Percentiles rank a stretch among this genome's conserved stretches.
Conservation (phyloP, 805 yeast genomes). For the Monosporozyma siamensis region DNA sequence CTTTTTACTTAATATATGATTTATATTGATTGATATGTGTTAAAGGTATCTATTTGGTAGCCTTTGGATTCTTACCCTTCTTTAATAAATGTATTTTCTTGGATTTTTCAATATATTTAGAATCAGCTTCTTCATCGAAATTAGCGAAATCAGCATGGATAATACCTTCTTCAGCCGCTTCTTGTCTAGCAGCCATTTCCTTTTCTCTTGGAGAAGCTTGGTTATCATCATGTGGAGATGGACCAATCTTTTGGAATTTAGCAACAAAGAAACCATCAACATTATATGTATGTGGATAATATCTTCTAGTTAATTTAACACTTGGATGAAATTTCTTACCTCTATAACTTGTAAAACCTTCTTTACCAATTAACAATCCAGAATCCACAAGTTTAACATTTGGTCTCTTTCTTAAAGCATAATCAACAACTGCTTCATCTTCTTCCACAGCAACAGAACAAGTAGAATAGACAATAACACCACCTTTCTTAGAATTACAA, state of each 20-base stretch:
- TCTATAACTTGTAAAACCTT: conserved; percentile 86
- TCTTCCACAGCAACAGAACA: conserved; percentile 98
- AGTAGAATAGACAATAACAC: conserved; percentile 90
- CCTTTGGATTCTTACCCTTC: conserved; percentile 64
- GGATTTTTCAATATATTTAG: conserved; percentile 57
- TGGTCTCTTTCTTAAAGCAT: conserved; percentile 91
- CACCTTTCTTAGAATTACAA: conserved; percentile 86
- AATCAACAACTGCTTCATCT: conserved; percentile 97
- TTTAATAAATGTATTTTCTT: conserved; percentile 55
- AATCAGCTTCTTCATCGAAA: conserved; percentile 71
- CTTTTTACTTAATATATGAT: conserved; percentile 3
- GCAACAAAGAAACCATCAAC: conserved; percentile 99
- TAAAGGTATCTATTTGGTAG: conserved; percentile 10
- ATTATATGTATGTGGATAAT: conserved; percentile 96
- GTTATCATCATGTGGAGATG: conserved; percentile 75
- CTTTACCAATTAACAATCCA: conserved; percentile 87
- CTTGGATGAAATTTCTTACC: conserved; percentile 83
- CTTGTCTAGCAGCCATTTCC: conserved; percentile 72
- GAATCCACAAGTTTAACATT: conserved; percentile 91
- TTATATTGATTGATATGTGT: neutral
- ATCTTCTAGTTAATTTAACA: conserved; percentile 78
- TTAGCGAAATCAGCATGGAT: conserved; percentile 80
- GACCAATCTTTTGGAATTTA: conserved; percentile 81
- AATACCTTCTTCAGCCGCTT: conserved; percentile 71
- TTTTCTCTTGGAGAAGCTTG: conserved; percentile 85